Conservation (phyloP, 139 green algal species). For the Auxenochlorella pyrenoidosa region DNA sequence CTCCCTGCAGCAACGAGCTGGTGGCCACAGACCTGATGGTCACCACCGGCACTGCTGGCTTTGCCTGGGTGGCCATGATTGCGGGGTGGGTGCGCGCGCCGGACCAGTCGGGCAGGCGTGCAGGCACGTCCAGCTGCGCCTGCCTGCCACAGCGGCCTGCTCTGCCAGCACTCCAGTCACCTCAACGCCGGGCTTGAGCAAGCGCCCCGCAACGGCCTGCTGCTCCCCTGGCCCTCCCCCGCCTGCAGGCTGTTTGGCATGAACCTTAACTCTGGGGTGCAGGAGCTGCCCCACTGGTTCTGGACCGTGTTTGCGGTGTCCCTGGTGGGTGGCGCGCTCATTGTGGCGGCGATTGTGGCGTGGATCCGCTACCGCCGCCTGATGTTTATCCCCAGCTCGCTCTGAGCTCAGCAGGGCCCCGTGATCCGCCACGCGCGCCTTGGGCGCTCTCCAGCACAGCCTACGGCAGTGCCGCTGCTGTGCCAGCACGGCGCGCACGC, state of each 20-base stretch:
- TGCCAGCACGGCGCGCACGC: no score
- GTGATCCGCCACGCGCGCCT: no score
- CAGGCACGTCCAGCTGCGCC: not conserved
- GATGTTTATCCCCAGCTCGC: constrained; percentile 12
- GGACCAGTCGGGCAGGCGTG: no score
- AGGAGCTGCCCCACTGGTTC: no score
- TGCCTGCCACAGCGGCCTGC: not conserved
- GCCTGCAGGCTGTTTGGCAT: constrained; percentile 21
- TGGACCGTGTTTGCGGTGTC: not conserved
- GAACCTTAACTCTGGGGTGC: not conserved
- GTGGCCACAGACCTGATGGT: constrained; percentile 60
- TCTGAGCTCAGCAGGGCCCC: not conserved
- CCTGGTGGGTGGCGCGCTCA: not conserved
- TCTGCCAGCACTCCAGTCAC: not conserved
- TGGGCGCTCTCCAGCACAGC: no score
- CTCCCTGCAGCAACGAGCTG: constrained; percentile 50
- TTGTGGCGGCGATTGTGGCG: not conserved
- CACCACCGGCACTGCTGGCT: constrained; percentile 33
- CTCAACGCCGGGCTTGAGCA: not conserved
- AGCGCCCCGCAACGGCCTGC: not conserved
- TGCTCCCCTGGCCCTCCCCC: not conserved
- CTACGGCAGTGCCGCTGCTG: no score
- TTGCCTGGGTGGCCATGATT: constrained; percentile 51
- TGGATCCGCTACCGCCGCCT: constrained; percentile 2
- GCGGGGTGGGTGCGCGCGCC: not conserved